These are phyloP conservation scores for Pleurotus pulmonarius DNA, from an alignment of 768 basidiomycete species.

Conservation along the genomic window DNA sequence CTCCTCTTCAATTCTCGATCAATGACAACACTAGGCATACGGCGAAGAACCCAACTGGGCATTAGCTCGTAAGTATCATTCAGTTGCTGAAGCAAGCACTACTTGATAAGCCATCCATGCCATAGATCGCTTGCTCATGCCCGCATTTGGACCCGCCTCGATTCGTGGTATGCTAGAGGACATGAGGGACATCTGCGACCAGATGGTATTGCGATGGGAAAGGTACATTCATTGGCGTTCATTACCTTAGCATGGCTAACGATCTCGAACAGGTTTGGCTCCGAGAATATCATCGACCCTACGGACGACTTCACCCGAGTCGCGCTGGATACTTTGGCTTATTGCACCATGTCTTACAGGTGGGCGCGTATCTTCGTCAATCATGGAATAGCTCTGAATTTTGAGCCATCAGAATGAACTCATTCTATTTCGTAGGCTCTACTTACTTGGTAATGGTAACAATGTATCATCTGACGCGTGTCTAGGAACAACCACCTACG, in stretches of 20 bases:
- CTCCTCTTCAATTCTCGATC: background rate
- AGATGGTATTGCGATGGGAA: slow-evolving; percentile 40
- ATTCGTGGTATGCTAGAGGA: slow-evolving; percentile 44
- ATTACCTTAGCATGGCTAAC: background rate
- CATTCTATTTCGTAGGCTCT: slow-evolving; percentile 35
- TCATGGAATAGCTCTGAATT: background rate
- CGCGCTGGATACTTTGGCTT: slow-evolving; percentile 42
- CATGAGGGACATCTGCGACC: slow-evolving; percentile 41
- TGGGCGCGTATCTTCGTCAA: slow-evolving; percentile 8
- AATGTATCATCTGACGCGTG: background rate
- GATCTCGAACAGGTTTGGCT: slow-evolving; percentile 32
- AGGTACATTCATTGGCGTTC: slow-evolving; percentile 18
- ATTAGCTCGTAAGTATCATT: slow-evolving; percentile 32
- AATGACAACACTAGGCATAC: slow-evolving; percentile 23
- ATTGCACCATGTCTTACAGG: slow-evolving; percentile 40
- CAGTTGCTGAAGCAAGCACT: background rate
- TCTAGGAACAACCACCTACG: slow-evolving; percentile 28
- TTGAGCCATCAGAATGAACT: slow-evolving; percentile 32
- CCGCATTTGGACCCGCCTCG: slow-evolving; percentile 33
- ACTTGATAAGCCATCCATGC: background rate
- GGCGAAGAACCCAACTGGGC: slow-evolving; percentile 43
- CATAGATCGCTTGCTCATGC: slow-evolving; percentile 27
- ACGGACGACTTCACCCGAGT: slow-evolving; percentile 45
- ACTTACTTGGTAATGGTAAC: too few species aligned
- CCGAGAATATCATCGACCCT: slow-evolving; percentile 35